Evolutionary conservation across 176 grass and related monocot genomes (phyloP).

Genomic region (Triticum turgidum): DNA sequence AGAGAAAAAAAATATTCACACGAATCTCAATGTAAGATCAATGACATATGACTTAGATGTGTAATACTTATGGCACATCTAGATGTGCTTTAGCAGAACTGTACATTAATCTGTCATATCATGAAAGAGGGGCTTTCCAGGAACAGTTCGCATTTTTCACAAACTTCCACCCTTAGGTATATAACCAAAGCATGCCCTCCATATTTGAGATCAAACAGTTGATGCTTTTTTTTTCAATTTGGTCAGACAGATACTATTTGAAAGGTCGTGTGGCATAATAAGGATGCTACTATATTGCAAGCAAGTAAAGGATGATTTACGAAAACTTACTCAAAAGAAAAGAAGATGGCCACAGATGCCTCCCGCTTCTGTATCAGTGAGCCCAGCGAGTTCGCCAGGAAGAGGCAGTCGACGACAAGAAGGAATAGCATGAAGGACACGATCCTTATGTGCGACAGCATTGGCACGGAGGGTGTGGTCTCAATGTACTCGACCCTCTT

Average conservation of each 20-base stretch:
- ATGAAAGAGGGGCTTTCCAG: neutral
- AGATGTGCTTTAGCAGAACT: too few species aligned
- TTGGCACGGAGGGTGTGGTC: constrained; percentile 79
- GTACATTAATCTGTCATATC: neutral
- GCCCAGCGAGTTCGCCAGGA: constrained; percentile 60
- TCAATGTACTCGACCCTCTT: constrained; percentile 96
- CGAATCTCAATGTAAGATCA: too few species aligned
- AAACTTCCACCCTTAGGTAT: neutral
- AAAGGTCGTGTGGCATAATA: neutral
- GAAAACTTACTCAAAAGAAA: constrained; percentile 91
- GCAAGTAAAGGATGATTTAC: neutral
- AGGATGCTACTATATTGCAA: neutral
- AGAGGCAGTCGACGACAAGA: constrained; percentile 69
- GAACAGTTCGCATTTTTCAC: neutral
- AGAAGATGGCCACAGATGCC: constrained; percentile 88
- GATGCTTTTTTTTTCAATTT: neutral
- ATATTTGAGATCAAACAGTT: neutral
- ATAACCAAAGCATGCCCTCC: neutral
- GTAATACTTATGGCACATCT: too few species aligned
- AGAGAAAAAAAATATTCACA: too few species aligned
- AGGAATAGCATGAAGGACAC: constrained; percentile 88
- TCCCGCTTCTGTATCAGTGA: constrained; percentile 60
- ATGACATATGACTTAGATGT: too few species aligned
- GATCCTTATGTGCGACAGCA: constrained; percentile 73
- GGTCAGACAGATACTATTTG: neutral